These are phyloP conservation scores for Przewalskia tangutica DNA, from an alignment of 257 asterid genomes.

Conservation along the genomic window DNA sequence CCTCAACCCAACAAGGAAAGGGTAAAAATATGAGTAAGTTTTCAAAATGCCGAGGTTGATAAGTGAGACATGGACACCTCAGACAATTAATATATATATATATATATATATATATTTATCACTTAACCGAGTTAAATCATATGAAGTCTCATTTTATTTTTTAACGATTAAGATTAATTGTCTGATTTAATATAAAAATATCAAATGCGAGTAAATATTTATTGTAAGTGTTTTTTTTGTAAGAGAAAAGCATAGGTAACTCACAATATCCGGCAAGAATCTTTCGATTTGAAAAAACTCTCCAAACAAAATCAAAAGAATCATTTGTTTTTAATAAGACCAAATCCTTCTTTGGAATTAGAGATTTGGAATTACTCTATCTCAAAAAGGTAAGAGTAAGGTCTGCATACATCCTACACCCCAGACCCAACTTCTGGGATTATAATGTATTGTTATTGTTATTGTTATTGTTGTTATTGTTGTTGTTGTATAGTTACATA, in stretches of 20 bases:
- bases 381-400: no score
- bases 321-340: slow-evolving; percentile 20
- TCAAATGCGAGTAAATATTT: background rate
- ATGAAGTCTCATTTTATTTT: no score
- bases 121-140: no score
- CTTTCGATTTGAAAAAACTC: background rate
- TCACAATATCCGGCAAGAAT: slow-evolving; percentile 1
- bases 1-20: background rate
- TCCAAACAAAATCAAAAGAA: background rate
- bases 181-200: background rate
- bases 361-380: slow-evolving; percentile 11
- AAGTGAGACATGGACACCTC: background rate
- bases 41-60: background rate
- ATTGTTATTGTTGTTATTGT: no score
- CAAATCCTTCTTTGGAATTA: slow-evolving; percentile 32
- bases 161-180: no score
- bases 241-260: background rate
- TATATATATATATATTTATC: no score
- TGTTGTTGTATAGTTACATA: no score
- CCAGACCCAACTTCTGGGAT: no score
- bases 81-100: no score
- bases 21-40: background rate
- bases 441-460: no score
- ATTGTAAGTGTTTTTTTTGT: background rate
- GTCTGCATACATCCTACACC: no score